Evolutionary conservation across 768 basidiomycete species (phyloP).

Genomic region (Russula foetens): DNA sequence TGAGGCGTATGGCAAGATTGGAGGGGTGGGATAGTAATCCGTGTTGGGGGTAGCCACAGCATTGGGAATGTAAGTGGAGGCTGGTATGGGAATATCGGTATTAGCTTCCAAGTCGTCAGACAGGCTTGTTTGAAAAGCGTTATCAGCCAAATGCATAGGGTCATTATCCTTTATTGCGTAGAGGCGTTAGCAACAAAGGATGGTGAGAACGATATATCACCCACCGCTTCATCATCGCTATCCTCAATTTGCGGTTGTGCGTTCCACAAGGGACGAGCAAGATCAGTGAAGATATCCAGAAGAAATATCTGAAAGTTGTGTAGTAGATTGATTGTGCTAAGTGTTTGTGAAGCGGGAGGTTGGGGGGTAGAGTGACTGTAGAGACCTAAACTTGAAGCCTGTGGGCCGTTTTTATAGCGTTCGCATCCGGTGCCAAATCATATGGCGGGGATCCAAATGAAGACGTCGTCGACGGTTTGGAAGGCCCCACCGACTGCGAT

Average conservation of each 20-base stretch:
- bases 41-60: no score
- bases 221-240: slow-evolving; percentile 8
- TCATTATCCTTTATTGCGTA: not conserved
- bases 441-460: not conserved
- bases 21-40: not conserved
- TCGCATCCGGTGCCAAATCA: not conserved
- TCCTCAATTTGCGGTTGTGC: not conserved
- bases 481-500: not conserved
- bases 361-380: not conserved
- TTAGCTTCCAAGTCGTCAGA: not conserved
- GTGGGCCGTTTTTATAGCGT: not conserved
- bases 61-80: not conserved
- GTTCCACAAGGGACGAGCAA: not conserved
- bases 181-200: not conserved
- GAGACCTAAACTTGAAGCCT: no score
- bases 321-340: not conserved
- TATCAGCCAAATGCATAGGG: not conserved
- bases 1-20: not conserved
- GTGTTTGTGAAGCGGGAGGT: not conserved
- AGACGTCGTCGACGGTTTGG: not conserved
- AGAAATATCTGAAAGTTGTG: not conserved
- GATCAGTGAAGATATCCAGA: not conserved
- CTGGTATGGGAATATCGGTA: not conserved
- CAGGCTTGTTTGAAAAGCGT: not conserved
- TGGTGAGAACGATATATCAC: not conserved